Percentiles rank a stretch among this genome's conserved stretches.
phyloP scores from a whole-genome alignment of 2,329 filamentous ascomycete species.

The Fusarium beomiforme region DNA sequence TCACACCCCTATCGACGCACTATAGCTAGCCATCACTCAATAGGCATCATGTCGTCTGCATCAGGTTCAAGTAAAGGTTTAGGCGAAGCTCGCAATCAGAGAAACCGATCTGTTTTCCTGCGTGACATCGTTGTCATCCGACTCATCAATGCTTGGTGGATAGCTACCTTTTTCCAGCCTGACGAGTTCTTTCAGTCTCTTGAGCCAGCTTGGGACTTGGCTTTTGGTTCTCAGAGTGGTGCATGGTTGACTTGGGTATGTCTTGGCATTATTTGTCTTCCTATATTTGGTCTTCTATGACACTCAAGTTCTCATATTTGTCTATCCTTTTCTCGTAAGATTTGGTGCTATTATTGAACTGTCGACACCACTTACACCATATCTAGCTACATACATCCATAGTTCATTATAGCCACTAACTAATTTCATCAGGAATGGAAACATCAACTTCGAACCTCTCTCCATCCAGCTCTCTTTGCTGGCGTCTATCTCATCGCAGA shows the following conservation, averaged over 20 bases:
- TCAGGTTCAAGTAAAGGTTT: conserved; percentile 4
- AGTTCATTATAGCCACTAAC: conserved; percentile 15
- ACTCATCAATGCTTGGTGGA: conserved; percentile 79
- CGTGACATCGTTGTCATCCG: conserved; percentile 71
- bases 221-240: conserved; percentile 79
- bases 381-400: not conserved
- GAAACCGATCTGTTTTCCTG: conserved; percentile 44
- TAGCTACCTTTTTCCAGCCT: conserved; percentile 95
- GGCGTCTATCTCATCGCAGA: conserved; percentile 74
- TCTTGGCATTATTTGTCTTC: conserved; percentile 28
- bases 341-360: not conserved
- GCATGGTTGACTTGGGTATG: conserved; percentile 97
- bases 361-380: conserved; percentile 19
- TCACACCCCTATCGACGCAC: not conserved
- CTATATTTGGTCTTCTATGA: not conserved
- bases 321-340: not conserved
- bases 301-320: not conserved
- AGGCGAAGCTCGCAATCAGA: conserved; percentile 34
- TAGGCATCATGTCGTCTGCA: conserved; percentile 25
- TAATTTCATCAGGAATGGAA: conserved; percentile 82
- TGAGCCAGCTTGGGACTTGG: conserved; percentile 91
- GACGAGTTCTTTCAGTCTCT: conserved; percentile 98
- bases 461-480: conserved; percentile 91
- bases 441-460: conserved; percentile 84
- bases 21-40: not conserved